Percentiles rank a stretch among this genome's conserved stretches.
These are phyloP conservation scores for Boletus eberwhitei DNA, from an alignment of 768 basidiomycete genomes.

Conservation along the genomic window DNA sequence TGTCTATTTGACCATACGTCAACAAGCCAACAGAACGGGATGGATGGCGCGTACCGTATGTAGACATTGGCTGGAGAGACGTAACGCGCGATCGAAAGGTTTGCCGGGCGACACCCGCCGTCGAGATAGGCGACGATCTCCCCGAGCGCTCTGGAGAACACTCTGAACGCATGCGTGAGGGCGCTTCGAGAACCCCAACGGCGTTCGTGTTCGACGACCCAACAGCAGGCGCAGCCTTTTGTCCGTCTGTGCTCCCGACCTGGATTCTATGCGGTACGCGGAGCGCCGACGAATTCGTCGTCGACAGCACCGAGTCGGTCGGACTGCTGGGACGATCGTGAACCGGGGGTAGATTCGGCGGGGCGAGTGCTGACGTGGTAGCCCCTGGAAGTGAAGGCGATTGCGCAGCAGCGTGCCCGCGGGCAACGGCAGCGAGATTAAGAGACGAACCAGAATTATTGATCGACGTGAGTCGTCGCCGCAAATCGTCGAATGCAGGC, in stretches of 20 bases:
- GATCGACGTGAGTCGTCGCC: slow-evolving; percentile 68
- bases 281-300: slow-evolving; percentile 60
- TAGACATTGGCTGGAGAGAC: slow-evolving; percentile 60
- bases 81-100: slow-evolving; percentile 46
- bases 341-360: slow-evolving; percentile 10
- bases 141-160: slow-evolving; percentile 73
- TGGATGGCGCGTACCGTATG: slow-evolving; percentile 52
- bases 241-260: slow-evolving; percentile 67
- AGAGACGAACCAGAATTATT: slow-evolving; percentile 71
- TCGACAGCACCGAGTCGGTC: slow-evolving; percentile 77
- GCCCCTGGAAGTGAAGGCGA: slow-evolving; percentile 10
- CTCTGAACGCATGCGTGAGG: slow-evolving; percentile 63
- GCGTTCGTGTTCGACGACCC: slow-evolving; percentile 85
- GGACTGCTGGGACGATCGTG: slow-evolving; percentile 72
- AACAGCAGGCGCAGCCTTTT: slow-evolving; percentile 87
- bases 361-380: slow-evolving; percentile 20
- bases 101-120: slow-evolving; percentile 52
- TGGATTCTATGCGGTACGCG: slow-evolving; percentile 61
- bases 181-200: slow-evolving; percentile 75
- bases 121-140: slow-evolving; percentile 69
- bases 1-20: slow-evolving; percentile 51
- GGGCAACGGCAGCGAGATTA: slow-evolving; percentile 39
- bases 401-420: slow-evolving; percentile 33
- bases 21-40: neutral
- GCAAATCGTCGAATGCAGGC: slow-evolving; percentile 74